Conservation (phyloP, 495 filamentous ascomycete species). For the Penicillium canescens region DNA sequence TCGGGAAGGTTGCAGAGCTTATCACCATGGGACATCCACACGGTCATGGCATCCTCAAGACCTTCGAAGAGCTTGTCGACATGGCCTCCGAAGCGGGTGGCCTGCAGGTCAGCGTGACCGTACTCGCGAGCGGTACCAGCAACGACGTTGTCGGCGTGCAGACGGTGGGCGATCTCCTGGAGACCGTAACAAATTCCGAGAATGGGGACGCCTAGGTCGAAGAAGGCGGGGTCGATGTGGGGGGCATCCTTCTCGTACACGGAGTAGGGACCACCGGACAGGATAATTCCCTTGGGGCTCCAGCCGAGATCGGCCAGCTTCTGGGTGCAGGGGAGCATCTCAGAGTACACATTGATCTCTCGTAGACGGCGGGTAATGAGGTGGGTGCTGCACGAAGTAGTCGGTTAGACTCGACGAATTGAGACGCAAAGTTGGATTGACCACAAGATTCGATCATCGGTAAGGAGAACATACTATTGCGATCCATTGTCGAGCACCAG, state of each 20-base stretch:
- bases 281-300: slow-evolving; percentile 67
- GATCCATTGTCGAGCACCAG: slow-evolving; percentile 67
- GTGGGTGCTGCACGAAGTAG: slow-evolving; percentile 47
- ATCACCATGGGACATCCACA: slow-evolving; percentile 89
- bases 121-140: slow-evolving; percentile 74
- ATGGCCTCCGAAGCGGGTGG: slow-evolving; percentile 52
- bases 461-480: slow-evolving; percentile 21
- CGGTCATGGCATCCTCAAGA: slow-evolving; percentile 63
- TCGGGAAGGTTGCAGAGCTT: slow-evolving; percentile 74
- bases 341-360: slow-evolving; percentile 81
- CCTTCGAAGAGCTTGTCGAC: slow-evolving; percentile 73
- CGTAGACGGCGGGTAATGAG: slow-evolving; percentile 76
- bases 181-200: slow-evolving; percentile 80
- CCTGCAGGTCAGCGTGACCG: slow-evolving; percentile 60
- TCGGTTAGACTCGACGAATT: slow-evolving; percentile 48
- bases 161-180: slow-evolving; percentile 80
- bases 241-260: slow-evolving; percentile 74
- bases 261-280: slow-evolving; percentile 59
- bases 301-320: slow-evolving; percentile 77
- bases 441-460: slow-evolving; percentile 8
- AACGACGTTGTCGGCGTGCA: slow-evolving; percentile 66
- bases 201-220: slow-evolving; percentile 75
- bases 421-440: slow-evolving; percentile 3
- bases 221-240: slow-evolving; percentile 76
- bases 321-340: slow-evolving; percentile 91